phyloP scores from a whole-genome alignment of 2,329 filamentous ascomycete species.

The Colletotrichum paranaense region DNA sequence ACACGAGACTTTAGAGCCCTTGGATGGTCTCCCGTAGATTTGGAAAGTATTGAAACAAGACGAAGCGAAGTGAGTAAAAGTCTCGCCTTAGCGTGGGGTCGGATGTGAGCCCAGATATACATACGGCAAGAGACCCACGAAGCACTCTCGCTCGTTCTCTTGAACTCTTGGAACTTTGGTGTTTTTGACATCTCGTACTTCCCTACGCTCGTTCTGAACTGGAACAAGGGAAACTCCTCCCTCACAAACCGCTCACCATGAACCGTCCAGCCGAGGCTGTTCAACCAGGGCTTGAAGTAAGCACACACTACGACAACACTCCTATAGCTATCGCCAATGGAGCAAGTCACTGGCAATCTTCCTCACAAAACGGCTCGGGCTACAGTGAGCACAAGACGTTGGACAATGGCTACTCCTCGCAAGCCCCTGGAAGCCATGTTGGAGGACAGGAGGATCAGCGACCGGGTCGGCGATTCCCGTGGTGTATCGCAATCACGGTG shows the following conservation, averaged over 20 bases:
- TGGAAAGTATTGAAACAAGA: neutral
- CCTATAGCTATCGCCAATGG: neutral
- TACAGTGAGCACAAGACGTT: slow-evolving; percentile 3
- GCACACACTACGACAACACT: neutral
- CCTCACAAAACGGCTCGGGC: neutral
- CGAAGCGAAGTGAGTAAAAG: neutral
- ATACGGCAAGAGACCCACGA: neutral
- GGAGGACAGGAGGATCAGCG: neutral
- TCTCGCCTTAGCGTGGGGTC: neutral
- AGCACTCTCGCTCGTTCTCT: neutral
- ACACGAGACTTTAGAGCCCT: neutral
- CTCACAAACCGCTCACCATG: neutral
- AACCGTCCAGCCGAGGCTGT: neutral
- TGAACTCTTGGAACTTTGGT: neutral
- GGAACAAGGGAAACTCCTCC: neutral
- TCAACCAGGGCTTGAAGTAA: slow-evolving; percentile 10
- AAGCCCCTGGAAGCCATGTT: neutral
- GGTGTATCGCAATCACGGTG: neutral
- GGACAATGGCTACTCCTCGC: neutral
- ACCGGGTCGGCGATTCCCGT: neutral
- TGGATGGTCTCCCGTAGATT: neutral
- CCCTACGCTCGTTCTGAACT: too few relatives aligned
- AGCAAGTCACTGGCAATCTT: neutral
- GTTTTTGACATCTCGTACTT: neutral
- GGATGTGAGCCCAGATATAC: neutral